Base-by-base conservation (phyloP, 192 early-diverging fungal species). In the Backusella westeae region DNA sequence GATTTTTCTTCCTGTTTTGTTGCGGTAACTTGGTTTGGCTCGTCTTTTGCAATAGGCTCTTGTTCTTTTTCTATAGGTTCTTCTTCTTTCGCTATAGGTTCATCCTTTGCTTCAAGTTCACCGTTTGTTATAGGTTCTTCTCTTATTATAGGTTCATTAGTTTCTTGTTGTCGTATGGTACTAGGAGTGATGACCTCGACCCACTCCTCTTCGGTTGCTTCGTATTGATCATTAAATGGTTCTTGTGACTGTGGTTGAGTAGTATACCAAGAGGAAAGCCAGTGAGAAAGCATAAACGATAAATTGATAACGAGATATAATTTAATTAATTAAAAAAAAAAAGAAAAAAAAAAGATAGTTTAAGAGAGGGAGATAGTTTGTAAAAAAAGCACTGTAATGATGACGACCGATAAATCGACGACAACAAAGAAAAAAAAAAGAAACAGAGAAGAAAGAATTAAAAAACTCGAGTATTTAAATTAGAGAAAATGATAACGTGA, bases 391-490 rank as follows among this genome's bases (percentile, higher is more conserved):
- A 36, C 34, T 34, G 19, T 34, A 21, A 67, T 34, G 29, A 67
- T 36, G 66, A 35, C 66, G 34, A 67, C 17, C 66, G 29, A 67
- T 67, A 67, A 67, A 36, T 39, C 34, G 67, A 69, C 42, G 69
- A 46, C 69, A 71, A 74, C 49, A 69, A 69, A 73, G 52, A 49
- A 59, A 36, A 49, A 32, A 56, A 73, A 73, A 46, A 59, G 41
- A 41, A 71, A 44, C 46, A 46, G 8, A 68, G n/a, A 36, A 34
- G 32, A 68, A 19, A 17, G 29, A 26, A 71, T 49, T 29, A 71
- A 34, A 38, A 38, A 38, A 21, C 34, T 38, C 34, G 36, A 69
- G 67, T 38, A 39, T 69, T 39, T 69, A 23, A 38, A 69, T 69
- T 69, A 23, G 17, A 41, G 35, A 41, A 69, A 69, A 68, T 17